A percentile compares a stretch with the other conserved stretches of the same genome.
Conservation (phyloP, 2,329 filamentous ascomycete species). For the Pyrenochaeta sp. region DNA sequence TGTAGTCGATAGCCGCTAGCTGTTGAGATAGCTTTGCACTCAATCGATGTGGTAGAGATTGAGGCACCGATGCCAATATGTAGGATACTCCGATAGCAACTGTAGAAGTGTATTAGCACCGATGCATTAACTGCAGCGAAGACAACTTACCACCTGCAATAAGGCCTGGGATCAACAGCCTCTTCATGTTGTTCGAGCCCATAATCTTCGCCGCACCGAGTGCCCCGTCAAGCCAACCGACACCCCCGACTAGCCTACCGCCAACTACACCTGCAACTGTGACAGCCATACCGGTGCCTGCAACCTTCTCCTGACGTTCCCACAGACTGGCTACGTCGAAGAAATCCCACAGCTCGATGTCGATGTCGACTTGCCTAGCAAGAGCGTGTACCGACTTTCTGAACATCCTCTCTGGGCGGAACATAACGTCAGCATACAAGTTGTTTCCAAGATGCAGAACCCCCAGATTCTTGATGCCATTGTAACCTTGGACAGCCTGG, state of each 20-base stretch:
- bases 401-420: slow-evolving; percentile 95
- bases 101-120: slow-evolving; percentile 48
- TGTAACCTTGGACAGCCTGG: slow-evolving; percentile 81
- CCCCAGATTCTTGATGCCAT: slow-evolving; percentile 86
- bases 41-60: slow-evolving; percentile 85
- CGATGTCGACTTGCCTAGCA: slow-evolving; percentile 84
- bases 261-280: slow-evolving; percentile 89
- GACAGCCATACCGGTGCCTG: slow-evolving; percentile 92
- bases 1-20: slow-evolving; percentile 86
- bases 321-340: slow-evolving; percentile 84
- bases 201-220: slow-evolving; percentile 82
- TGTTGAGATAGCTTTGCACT: slow-evolving; percentile 84
- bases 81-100: slow-evolving; percentile 80
- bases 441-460: slow-evolving; percentile 87
- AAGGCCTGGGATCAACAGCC: slow-evolving; percentile 81
- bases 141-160: slow-evolving; percentile 75
- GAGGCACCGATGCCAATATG: slow-evolving; percentile 84
- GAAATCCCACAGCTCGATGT: slow-evolving; percentile 91
- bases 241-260: slow-evolving; percentile 79
- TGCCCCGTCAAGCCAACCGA: slow-evolving; percentile 88
- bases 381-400: slow-evolving; percentile 80
- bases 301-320: slow-evolving; percentile 92
- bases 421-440: slow-evolving; percentile 79
- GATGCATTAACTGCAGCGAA: background rate
- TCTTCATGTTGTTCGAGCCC: slow-evolving; percentile 81